Conservation (phyloP, 2,329 filamentous ascomycete species). For the Phyllosticta citriasiana region DNA sequence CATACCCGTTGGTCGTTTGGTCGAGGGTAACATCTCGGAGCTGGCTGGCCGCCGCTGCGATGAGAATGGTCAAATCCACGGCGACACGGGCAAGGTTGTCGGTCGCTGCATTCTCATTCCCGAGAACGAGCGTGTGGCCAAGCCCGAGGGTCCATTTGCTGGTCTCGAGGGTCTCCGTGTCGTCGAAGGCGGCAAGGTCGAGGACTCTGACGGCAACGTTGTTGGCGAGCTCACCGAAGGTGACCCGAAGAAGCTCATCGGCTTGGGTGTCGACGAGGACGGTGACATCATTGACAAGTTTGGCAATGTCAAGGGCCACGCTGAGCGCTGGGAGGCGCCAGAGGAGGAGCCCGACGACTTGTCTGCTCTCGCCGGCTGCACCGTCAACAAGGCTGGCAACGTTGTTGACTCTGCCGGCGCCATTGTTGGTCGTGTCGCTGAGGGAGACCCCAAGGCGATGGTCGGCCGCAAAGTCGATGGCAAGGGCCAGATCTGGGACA, state of each 20-base stretch:
- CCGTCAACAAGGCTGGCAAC: slow-evolving; percentile 54
- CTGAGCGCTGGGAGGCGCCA: slow-evolving; percentile 38
- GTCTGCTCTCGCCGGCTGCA: slow-evolving; percentile 51
- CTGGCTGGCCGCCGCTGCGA: slow-evolving; percentile 61
- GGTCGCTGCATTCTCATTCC: slow-evolving; percentile 59
- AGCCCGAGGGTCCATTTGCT: slow-evolving; percentile 41
- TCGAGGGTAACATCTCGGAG: slow-evolving; percentile 55
- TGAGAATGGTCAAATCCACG: slow-evolving; percentile 60
- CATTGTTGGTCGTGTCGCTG: slow-evolving; percentile 47
- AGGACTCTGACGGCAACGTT: slow-evolving; percentile 41
- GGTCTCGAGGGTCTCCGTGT: slow-evolving; percentile 40
- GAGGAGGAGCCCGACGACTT: slow-evolving; percentile 44
- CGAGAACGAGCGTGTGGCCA: slow-evolving; percentile 49
- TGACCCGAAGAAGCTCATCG: slow-evolving; percentile 49
- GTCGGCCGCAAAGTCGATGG: slow-evolving; percentile 54
- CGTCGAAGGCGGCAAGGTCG: slow-evolving; percentile 38
- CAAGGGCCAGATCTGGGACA: slow-evolving; percentile 54
- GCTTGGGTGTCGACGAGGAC: slow-evolving; percentile 51
- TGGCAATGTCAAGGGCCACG: slow-evolving; percentile 52
- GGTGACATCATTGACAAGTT: slow-evolving; percentile 53
- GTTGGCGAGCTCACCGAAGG: slow-evolving; percentile 49
- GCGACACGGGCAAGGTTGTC: slow-evolving; percentile 59
- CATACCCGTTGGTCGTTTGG: slow-evolving; percentile 48
- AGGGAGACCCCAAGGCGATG: slow-evolving; percentile 47
- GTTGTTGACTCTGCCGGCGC: slow-evolving; percentile 50